Conservation (phyloP, 169 alveolate genomes). For the Plasmodium coatneyi region DNA sequence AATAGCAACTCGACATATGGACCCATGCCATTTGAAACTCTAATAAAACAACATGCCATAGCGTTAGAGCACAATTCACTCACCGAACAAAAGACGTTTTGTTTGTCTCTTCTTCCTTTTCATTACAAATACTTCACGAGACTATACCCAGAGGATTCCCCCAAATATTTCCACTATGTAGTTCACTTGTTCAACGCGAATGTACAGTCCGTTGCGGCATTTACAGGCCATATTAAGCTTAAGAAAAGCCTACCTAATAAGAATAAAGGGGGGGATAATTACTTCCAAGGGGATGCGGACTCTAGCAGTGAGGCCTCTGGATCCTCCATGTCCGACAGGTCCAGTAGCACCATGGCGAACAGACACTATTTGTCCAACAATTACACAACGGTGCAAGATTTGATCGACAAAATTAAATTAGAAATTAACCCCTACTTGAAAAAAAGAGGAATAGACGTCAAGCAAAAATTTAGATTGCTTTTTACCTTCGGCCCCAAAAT, state of each 20-base stretch:
- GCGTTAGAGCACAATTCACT: constrained; percentile 42
- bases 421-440: constrained; percentile 73
- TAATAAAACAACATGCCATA: constrained; percentile 63
- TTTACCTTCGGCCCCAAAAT: constrained; percentile 66
- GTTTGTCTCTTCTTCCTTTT: constrained; percentile 68
- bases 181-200: constrained; percentile 66
- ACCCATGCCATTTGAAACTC: constrained; percentile 47
- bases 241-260: constrained; percentile 9
- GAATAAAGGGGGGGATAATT: neutral
- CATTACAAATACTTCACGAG: constrained; percentile 69
- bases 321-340: constrained; percentile 34
- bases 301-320: constrained; percentile 9
- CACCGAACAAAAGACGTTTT: constrained; percentile 63
- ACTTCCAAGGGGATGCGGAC: neutral
- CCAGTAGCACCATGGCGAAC: constrained; percentile 49
- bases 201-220: constrained; percentile 74
- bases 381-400: constrained; percentile 72
- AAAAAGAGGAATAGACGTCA: constrained; percentile 68
- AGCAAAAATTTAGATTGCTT: constrained; percentile 55
- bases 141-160: constrained; percentile 38
- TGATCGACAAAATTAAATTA: constrained; percentile 70
- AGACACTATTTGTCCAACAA: constrained; percentile 27
- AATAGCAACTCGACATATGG: constrained; percentile 5
- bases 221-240: constrained; percentile 60
- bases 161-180: constrained; percentile 59